Conservation (phyloP, 2,329 filamentous ascomycete genomes). For the Leptographium procerum region DNA sequence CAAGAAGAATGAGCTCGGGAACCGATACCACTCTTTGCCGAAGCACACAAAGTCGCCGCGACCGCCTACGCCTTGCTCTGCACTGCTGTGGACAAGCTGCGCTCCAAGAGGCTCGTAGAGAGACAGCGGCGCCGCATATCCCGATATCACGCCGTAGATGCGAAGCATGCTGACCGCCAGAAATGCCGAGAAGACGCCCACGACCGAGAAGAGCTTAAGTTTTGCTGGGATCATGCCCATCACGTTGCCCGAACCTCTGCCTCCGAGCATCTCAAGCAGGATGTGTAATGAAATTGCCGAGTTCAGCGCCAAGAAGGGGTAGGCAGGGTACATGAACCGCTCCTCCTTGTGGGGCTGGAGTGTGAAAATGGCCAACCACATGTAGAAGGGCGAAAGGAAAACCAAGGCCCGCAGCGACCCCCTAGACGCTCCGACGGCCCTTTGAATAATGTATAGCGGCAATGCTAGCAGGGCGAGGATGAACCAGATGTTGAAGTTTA, state of each 20-base stretch:
- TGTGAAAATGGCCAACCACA: slow-evolving; percentile 89
- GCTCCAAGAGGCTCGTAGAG: slow-evolving; percentile 59
- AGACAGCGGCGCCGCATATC: slow-evolving; percentile 69
- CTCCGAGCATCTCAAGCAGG: slow-evolving; percentile 62
- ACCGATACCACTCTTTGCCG: slow-evolving; percentile 97
- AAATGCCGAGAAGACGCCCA: slow-evolving; percentile 6
- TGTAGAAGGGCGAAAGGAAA: slow-evolving; percentile 77
- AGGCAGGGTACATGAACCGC: slow-evolving; percentile 95
- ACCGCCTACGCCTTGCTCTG: slow-evolving; percentile 30
- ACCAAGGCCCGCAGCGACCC: slow-evolving; percentile 62
- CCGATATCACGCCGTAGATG: slow-evolving; percentile 64
- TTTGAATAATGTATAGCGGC: slow-evolving; percentile 66
- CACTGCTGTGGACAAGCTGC: slow-evolving; percentile 16
- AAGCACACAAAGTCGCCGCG: slow-evolving; percentile 68
- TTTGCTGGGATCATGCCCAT: slow-evolving; percentile 61
- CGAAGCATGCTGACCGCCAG: slow-evolving; percentile 51
- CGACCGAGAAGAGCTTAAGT: slow-evolving; percentile 59
- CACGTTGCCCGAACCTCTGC: slow-evolving; percentile 53
- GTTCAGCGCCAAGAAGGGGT: slow-evolving; percentile 82
- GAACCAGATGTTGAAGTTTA: slow-evolving; percentile 97
- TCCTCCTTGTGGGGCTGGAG: slow-evolving; percentile 95
- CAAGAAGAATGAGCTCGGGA: slow-evolving; percentile 85
- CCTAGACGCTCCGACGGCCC: slow-evolving; percentile 47
- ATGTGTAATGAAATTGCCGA: slow-evolving; percentile 78
- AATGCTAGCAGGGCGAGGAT: slow-evolving; percentile 62